Percentiles rank a stretch among this genome's conserved stretches.
These are phyloP conservation scores for Mortierella sp. DNA, from an alignment of 371 early-diverging fungal species.

Conservation along the genomic window DNA sequence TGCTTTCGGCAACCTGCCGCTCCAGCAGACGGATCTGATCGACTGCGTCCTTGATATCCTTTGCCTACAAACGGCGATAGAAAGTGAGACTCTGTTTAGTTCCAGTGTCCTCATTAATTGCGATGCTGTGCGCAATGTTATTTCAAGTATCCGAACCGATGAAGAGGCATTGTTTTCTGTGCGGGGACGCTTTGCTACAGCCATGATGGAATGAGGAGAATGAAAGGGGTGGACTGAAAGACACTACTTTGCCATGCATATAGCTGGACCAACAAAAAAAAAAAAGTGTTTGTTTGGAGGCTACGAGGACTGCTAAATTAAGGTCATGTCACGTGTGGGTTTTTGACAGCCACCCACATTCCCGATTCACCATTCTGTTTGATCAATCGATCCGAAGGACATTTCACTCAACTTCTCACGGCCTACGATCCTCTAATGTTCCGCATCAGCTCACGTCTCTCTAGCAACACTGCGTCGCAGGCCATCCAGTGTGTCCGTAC, in stretches of 20 bases:
- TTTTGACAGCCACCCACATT: too few species aligned
- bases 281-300: too few species aligned
- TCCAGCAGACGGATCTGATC: slow-evolving; percentile 59
- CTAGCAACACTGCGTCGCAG: slow-evolving; percentile 22
- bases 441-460: slow-evolving; percentile 28
- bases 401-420: too few species aligned
- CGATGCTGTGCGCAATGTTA: too few species aligned
- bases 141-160: slow-evolving; percentile 27
- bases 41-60: slow-evolving; percentile 40
- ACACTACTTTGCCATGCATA: too few species aligned
- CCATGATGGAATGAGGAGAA: slow-evolving; percentile 15
- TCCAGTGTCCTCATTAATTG: background rate
- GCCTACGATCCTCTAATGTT: too few species aligned
- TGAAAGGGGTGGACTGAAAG: background rate
- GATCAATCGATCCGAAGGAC: too few species aligned
- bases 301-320: too few species aligned
- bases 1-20: slow-evolving; percentile 59
- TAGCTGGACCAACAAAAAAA: slow-evolving; percentile 2
- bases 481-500: slow-evolving; percentile 32
- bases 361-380: too few species aligned
- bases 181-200: slow-evolving; percentile 43
- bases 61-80: slow-evolving; percentile 11
- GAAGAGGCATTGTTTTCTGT: slow-evolving; percentile 15
- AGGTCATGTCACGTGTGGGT: too few species aligned
- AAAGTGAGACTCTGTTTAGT: background rate